These are phyloP conservation scores for Penicillium bovifimosum DNA, from an alignment of 495 filamentous ascomycete genomes.

Conservation along the genomic window DNA sequence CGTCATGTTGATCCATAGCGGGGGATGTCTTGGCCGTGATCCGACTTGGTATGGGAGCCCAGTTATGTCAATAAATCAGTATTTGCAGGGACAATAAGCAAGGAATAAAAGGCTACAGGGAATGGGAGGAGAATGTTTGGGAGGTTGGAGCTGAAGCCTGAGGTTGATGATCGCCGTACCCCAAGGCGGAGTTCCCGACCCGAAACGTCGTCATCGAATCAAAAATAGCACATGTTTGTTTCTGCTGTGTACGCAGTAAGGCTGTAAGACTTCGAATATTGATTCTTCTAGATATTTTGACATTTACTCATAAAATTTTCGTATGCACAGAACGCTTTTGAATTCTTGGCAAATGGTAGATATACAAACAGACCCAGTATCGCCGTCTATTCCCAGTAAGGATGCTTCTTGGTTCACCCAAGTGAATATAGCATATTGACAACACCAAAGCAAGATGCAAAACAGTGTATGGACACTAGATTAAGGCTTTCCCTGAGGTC, in stretches of 20 bases:
- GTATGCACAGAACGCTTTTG: constrained; percentile 1
- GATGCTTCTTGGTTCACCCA: not conserved
- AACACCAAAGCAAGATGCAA: constrained; percentile 6
- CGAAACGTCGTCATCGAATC: constrained; percentile 27
- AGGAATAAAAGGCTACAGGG: constrained; percentile 1
- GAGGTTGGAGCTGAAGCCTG: constrained; percentile 16
- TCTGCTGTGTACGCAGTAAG: no score
- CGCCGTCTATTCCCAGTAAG: constrained; percentile 1
- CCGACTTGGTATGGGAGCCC: constrained; percentile 6
- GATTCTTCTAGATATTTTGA: not conserved
- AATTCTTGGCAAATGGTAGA: not conserved
- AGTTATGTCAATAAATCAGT: not conserved
- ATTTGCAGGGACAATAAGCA: not conserved
- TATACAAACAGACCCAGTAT: not conserved
- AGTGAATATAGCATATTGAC: constrained; percentile 2
- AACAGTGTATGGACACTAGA: constrained; percentile 9
- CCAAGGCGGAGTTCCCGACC: constrained; percentile 28
- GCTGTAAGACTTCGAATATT: not conserved
- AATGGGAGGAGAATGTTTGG: constrained; percentile 12
- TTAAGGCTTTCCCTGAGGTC: constrained; percentile 16
- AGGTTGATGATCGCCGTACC: constrained; percentile 25
- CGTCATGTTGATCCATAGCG: constrained; percentile 49
- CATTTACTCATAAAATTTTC: not conserved
- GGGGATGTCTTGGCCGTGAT: constrained; percentile 19
- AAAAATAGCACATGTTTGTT: not conserved